Conservation (phyloP, 306 rosid species). For the Quercus alba region DNA sequence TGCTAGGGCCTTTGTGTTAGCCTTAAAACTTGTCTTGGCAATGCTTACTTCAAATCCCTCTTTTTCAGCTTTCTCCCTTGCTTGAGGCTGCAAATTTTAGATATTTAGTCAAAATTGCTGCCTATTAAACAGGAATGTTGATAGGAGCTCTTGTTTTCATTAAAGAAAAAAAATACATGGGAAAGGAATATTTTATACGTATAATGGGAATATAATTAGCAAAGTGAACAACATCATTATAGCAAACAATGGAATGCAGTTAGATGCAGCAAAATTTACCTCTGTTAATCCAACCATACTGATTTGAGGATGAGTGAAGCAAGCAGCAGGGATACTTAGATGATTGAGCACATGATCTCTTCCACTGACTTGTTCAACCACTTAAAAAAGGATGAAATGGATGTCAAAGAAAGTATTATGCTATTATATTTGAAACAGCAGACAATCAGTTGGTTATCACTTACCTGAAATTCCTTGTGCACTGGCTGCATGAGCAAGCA, state of each 20-base stretch:
- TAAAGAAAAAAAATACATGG: background rate
- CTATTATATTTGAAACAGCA: background rate
- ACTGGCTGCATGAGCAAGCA: constrained; percentile 99
- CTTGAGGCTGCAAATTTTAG: no score
- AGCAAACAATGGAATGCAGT: background rate
- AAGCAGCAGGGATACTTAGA: constrained; percentile 93
- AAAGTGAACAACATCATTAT: background rate
- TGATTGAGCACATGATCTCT: constrained; percentile 93
- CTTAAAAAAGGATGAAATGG: constrained; percentile 29
- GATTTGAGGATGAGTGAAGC: constrained; percentile 94
- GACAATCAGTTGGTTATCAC: background rate
- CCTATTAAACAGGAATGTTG: no score
- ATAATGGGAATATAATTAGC: background rate
- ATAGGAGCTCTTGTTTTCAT: no score
- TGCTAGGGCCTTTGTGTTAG: no score
- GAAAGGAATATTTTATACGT: background rate
- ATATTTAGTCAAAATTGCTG: no score
- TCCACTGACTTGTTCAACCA: constrained; percentile 98
- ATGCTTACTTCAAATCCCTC: no score
- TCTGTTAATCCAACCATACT: constrained; percentile 97
- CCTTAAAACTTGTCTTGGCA: no score
- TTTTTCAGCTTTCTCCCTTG: no score
- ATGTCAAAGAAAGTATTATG: background rate
- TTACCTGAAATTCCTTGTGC: constrained; percentile 96
- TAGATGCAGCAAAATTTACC: constrained; percentile 40